These are phyloP conservation scores for Mimosa pudica DNA, from an alignment of 306 rosid genomes.

Conservation along the genomic window DNA sequence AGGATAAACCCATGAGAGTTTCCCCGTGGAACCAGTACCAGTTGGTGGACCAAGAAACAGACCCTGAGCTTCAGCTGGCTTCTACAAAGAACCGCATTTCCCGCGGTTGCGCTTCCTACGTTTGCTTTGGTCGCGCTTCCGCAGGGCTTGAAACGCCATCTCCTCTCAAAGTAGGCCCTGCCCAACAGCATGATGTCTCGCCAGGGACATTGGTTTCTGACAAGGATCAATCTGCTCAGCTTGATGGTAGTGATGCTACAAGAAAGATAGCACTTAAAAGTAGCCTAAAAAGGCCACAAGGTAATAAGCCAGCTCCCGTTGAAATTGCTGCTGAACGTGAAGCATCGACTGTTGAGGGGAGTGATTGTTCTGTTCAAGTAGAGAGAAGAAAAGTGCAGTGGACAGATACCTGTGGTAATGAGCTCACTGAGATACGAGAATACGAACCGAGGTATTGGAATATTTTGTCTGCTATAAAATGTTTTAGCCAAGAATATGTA, in stretches of 20 bases:
- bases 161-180: constrained; percentile 73
- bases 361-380: constrained; percentile 44
- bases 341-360: constrained; percentile 39
- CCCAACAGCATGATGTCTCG: constrained; percentile 67
- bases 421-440: constrained; percentile 71
- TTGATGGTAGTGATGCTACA: constrained; percentile 36
- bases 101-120: constrained; percentile 79
- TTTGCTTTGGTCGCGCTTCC: constrained; percentile 80
- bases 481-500: constrained; percentile 1
- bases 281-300: constrained; percentile 62
- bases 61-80: constrained; percentile 87
- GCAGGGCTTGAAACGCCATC: constrained; percentile 66
- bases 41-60: constrained; percentile 83
- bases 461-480: neutral
- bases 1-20: constrained; percentile 85
- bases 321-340: constrained; percentile 43
- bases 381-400: constrained; percentile 81
- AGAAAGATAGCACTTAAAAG: constrained; percentile 62
- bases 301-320: constrained; percentile 40
- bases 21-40: constrained; percentile 88
- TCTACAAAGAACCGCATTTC: constrained; percentile 65
- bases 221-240: constrained; percentile 42
- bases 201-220: constrained; percentile 53
- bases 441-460: constrained; percentile 75
- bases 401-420: constrained; percentile 80